Base-by-base conservation (phyloP, 441 rosid species). In the Corymbia calophylla region DNA sequence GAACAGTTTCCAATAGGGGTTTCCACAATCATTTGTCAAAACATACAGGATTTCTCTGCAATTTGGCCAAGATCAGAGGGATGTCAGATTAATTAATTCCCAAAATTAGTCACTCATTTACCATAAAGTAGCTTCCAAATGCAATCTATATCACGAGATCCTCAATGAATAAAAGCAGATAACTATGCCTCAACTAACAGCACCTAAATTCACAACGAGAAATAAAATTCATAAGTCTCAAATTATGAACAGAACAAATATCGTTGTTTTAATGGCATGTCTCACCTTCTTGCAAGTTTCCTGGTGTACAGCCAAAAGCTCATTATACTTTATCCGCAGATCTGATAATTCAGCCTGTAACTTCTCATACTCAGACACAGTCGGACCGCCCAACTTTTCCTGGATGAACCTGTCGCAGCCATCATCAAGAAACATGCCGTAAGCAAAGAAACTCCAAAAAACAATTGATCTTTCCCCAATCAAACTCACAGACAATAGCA, bases 341-440 rank as follows among this genome's bases (percentile, higher is more conserved):
- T 96, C 97, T 16, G 97, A 90, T 91, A 94, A 89, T 91, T 96
- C 98, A 54, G 96, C 95, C 92, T 97, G 97, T 91, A 97, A 93
- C 93, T 95, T 97, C 91, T 97, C 97, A 86, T 94, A 95, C 77
- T 98, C 98, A 8, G 97, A 93, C 58, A 93, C 88, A 64, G 95
- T 94, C 48, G 97, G 98, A 90, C 97, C 98, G 12, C 98, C 98
- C 92, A 97, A 92, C 92, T 96, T 96, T 53, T 97, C 97, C 89
- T 96, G 98, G 89, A 97, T 89, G 60, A 97, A 97, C 91, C 99
- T 97, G 93, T 49, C 56, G 60, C 66, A 77, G 53, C 13, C 32
- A 86, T 86, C 87, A 86, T 54, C 88, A 86, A 56, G 10, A 86
- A 80, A 87, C 64, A 88, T 39, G 66, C 48, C n/a, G 0, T 54